phyloP scores from a whole-genome alignment of 164 flowering plant genomes.

The Paratinospora sagittata region DNA sequence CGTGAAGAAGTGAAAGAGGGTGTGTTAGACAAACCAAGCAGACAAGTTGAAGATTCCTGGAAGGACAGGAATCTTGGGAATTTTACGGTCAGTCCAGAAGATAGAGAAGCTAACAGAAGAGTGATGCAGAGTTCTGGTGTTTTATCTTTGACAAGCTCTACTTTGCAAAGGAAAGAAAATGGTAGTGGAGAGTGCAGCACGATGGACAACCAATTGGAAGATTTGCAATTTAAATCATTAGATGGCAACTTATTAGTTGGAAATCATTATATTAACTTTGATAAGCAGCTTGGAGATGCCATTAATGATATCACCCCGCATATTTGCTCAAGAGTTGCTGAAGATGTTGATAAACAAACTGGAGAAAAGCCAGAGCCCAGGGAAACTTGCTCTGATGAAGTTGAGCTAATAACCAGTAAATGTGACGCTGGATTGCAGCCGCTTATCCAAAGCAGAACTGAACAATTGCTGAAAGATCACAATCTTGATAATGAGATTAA shows the following conservation, averaged over 20 bases:
- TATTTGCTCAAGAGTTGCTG: constrained; percentile 1
- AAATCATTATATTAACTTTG: not conserved
- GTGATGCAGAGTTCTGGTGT: not conserved
- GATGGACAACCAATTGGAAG: not conserved
- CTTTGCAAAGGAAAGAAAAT: constrained; percentile 11
- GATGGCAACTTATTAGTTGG: constrained; percentile 6
- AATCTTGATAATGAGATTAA: constrained; percentile 4
- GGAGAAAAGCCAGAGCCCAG: not conserved
- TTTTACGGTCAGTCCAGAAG: not conserved
- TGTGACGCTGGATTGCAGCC: constrained; percentile 7
- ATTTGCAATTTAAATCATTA: constrained; percentile 6
- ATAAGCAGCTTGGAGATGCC: not conserved
- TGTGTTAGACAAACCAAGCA: constrained; percentile 11
- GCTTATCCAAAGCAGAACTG: constrained; percentile 1
- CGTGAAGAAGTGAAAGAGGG: constrained; percentile 3
- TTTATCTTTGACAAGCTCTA: not conserved
- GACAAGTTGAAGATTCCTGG: constrained; percentile 6
- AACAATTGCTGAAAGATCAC: constrained; percentile 3
- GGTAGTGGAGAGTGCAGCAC: not conserved
- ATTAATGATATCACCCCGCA: not conserved
- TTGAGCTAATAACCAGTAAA: constrained; percentile 1
- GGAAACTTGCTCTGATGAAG: constrained; percentile 8
- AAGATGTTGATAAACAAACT: constrained; percentile 10
- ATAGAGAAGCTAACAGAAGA: constrained; percentile 6
- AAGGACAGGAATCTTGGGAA: constrained; percentile 9